Evolutionary conservation across 1,284 basidiomycete species (phyloP).

Genomic region (Cutaneotrichosporon sp.): DNA sequence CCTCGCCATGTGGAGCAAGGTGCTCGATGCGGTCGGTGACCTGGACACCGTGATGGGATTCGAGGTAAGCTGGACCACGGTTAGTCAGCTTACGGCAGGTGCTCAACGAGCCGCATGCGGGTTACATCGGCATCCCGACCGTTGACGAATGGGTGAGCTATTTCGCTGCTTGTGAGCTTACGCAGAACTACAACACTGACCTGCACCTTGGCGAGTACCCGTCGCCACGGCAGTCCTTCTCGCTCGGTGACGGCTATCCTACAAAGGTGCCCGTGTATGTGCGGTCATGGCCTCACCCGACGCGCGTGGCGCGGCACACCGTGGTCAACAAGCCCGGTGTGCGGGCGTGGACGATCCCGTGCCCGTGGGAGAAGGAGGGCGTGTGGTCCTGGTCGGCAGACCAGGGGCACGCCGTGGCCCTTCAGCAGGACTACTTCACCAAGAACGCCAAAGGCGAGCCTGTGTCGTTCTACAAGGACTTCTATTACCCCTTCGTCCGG

Average conservation of each 20-base stretch:
- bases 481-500: conserved; percentile 76
- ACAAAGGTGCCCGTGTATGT: conserved; percentile 71
- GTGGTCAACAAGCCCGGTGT: conserved; percentile 58
- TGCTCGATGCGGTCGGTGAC: conserved; percentile 69
- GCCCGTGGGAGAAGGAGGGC: conserved; percentile 86
- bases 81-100: conserved; percentile 57
- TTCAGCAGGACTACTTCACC: conserved; percentile 83
- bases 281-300: conserved; percentile 81
- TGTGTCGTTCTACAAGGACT: conserved; percentile 81
- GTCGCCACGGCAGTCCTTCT: conserved; percentile 78
- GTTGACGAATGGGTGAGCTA: conserved; percentile 68
- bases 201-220: conserved; percentile 82
- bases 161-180: background rate
- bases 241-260: conserved; percentile 74
- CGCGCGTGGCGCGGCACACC: conserved; percentile 54
- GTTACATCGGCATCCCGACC: conserved; percentile 79
- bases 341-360: conserved; percentile 70
- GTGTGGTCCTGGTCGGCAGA: conserved; percentile 86
- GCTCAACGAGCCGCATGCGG: conserved; percentile 95
- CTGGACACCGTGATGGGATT: conserved; percentile 83
- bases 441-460: conserved; percentile 65
- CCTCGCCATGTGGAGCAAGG: conserved; percentile 69
- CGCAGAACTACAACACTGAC: conserved; percentile 82
- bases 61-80: conserved; percentile 60
- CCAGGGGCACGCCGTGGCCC: conserved; percentile 68